Evolutionary conservation across 768 basidiomycete genomes (phyloP), one percentile per base, ranked within the genome.

Genomic region (Solioccasus polychromus): DNA sequence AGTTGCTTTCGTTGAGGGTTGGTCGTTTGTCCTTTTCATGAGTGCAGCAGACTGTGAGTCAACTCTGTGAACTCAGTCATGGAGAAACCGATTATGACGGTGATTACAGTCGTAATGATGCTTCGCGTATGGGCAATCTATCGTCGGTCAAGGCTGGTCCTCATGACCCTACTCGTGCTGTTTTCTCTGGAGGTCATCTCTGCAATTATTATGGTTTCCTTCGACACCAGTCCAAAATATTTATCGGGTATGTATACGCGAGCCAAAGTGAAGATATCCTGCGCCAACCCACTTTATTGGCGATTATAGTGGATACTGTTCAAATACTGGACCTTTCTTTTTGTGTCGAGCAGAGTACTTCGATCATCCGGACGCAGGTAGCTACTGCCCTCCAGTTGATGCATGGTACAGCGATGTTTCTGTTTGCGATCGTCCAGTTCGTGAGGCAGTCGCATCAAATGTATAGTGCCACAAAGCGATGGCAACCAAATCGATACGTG

Each of bases 41-140:
- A 12, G 24, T 12, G 37, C 48, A 9, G 41, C 48, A 1, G 52
- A 53, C 17, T 11, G 51, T 52, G 18, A 44, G 51, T 43, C n/a
- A n/a, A n/a, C n/a, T 5, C 20, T 18, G 1, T 17, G 19, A 22
- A 8, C 15, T 17, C 29, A 31, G 3, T 40, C 4, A 10, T 3
- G 4, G 31, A 32, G 6, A 32, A 15, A 32, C 5, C 5, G 14
- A 32, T 15, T 15, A 8, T 29, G 15, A 35, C n/a, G 6, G n/a
- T 17, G 18, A 11, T 11, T 24, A 5, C 18, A 48, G 47, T 42
- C 3, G 12, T 15, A 0, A 48, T 44, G 42, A 44, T 44, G 7
- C 47, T 44, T 11, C 39, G 39, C 5, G 10, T 46, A 6, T 41
- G 45, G 45, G 39, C 32, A 14, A 46, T 46, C 25, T 46, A 46